phyloP scores from a whole-genome alignment of 306 rosid genomes.

The Lupinus albus region DNA sequence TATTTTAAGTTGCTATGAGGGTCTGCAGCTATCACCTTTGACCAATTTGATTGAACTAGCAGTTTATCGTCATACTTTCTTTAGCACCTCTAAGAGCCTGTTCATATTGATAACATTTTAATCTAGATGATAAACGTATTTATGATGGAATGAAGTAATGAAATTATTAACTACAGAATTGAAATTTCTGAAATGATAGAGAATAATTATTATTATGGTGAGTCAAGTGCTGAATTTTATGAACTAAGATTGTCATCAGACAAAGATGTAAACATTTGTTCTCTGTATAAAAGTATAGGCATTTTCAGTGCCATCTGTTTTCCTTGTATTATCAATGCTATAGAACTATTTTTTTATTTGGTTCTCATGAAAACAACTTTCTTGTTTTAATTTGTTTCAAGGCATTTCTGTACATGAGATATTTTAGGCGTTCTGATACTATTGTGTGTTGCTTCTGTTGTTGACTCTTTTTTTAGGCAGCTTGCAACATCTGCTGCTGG shows the following conservation, averaged over 20 bases:
- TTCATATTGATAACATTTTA: background rate
- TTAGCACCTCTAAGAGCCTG: background rate
- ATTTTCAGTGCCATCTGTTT: slow-evolving; percentile 24
- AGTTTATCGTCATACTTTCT: slow-evolving; percentile 1
- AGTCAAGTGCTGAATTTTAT: slow-evolving; percentile 6
- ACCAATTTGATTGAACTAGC: slow-evolving; percentile 21
- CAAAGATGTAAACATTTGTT: slow-evolving; percentile 23
- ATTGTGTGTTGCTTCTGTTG: slow-evolving; percentile 34
- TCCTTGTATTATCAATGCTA: slow-evolving; percentile 21
- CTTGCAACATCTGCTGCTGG: slow-evolving; percentile 86
- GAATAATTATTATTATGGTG: slow-evolving; percentile 16
- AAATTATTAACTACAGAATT: background rate
- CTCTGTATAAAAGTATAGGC: background rate
- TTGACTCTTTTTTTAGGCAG: slow-evolving; percentile 67
- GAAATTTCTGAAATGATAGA: background rate
- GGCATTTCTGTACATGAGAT: slow-evolving; percentile 25
- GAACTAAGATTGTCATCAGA: slow-evolving; percentile 8
- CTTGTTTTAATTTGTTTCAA: slow-evolving; percentile 9
- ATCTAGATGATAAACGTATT: slow-evolving; percentile 9
- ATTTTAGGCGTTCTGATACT: slow-evolving; percentile 27
- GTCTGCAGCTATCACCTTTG: slow-evolving; percentile 9
- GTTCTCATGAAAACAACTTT: slow-evolving; percentile 22
- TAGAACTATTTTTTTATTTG: slow-evolving; percentile 8
- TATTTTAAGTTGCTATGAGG: slow-evolving; percentile 1
- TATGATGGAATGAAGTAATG: slow-evolving; percentile 3